Percentiles rank a stretch among this genome's conserved stretches.
phyloP scores from a whole-genome alignment of 768 basidiomycete genomes.

The Kondoa subrosea region DNA sequence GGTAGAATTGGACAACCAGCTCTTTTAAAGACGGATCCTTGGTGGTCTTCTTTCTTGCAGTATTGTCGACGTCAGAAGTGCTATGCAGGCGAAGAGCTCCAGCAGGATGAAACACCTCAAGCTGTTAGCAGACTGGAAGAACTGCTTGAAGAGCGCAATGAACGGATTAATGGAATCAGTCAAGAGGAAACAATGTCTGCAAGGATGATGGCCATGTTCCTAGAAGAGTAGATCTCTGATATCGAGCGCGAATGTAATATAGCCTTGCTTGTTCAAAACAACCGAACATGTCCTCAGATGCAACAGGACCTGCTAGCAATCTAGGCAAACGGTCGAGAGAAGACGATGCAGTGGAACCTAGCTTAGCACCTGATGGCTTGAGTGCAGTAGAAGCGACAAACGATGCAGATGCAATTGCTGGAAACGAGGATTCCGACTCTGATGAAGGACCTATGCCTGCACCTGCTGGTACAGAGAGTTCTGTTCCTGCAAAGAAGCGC shows the following conservation, averaged over 20 bases:
- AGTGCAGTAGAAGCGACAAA: conserved; percentile 7
- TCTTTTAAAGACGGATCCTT: not conserved
- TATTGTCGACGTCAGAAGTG: not conserved
- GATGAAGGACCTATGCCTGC: conserved; percentile 78
- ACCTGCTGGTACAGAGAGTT: conserved; percentile 31
- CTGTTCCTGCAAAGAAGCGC: conserved; percentile 46
- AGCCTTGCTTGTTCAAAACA: not conserved
- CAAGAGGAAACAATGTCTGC: not conserved
- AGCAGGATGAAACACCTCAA: not conserved
- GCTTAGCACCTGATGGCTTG: not conserved
- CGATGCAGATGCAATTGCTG: conserved; percentile 25
- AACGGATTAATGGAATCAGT: not conserved
- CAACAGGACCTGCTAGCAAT: not conserved
- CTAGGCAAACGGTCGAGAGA: conserved; percentile 15
- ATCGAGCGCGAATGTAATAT: no score
- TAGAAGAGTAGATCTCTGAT: not conserved
- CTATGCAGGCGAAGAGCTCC: not conserved
- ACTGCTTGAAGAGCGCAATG: not conserved
- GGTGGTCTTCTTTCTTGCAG: not conserved
- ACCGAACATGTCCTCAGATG: not conserved
- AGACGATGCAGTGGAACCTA: not conserved
- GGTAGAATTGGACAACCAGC: not conserved
- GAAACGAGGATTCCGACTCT: conserved; percentile 44
- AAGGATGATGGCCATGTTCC: no score
- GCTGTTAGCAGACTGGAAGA: not conserved